Conservation (phyloP, 257 asterid genomes). For the Fraxinus quadrangulata region DNA sequence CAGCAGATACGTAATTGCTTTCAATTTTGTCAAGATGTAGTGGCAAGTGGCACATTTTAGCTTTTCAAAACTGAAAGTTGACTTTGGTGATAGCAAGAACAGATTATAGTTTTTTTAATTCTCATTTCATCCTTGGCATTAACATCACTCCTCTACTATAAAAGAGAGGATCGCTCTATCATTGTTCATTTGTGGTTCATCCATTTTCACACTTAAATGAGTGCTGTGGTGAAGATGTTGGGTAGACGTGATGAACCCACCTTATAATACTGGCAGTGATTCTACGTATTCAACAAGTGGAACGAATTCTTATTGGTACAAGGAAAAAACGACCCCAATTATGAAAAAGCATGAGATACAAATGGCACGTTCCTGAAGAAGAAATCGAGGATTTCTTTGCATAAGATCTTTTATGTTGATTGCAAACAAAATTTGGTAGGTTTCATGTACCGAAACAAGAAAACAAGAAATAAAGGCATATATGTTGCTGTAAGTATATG, state of each 20-base stretch:
- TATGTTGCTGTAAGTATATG: neutral
- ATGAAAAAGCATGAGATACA: conserved; percentile 38
- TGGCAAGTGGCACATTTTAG: too few relatives aligned
- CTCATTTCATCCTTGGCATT: too few relatives aligned
- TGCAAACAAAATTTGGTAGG: neutral
- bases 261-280: conserved; percentile 14
- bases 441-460: neutral
- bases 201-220: conserved; percentile 13
- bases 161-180: too few relatives aligned
- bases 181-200: too few relatives aligned
- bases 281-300: conserved; percentile 26
- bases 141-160: too few relatives aligned
- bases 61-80: too few relatives aligned
- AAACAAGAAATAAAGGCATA: neutral
- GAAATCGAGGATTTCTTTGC: neutral
- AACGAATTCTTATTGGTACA: conserved; percentile 29
- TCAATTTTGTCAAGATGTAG: too few relatives aligned
- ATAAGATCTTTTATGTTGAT: neutral
- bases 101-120: too few relatives aligned
- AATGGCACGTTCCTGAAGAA: neutral
- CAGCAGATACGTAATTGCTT: too few relatives aligned
- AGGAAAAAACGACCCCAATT: conserved; percentile 35
- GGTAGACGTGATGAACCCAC: conserved; percentile 24
- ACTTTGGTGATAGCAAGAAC: too few relatives aligned
- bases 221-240: conserved; percentile 44